Evolutionary conservation across 2,329 filamentous ascomycete species (phyloP), one percentile per base, ranked within the genome.

Genomic region (Phyllosticta ampelicida): DNA sequence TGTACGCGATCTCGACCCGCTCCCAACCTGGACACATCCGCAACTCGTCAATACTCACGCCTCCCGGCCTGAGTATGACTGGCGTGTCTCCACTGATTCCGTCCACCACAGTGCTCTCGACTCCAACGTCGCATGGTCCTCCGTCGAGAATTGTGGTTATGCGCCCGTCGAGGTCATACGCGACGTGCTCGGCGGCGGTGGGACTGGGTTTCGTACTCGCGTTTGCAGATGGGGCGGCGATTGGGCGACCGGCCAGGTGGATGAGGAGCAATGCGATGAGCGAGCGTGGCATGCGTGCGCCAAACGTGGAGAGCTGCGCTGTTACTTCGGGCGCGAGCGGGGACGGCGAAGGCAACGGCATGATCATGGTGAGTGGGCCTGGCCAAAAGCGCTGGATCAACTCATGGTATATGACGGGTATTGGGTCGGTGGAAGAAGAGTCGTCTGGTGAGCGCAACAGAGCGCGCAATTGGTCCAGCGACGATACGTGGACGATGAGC

Each of bases 71-170:
- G 30, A 99, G 76, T 30, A 99, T 83, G 2, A 86, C 82, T 0
- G 94, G 94, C 6, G 92, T 91, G 53, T 81, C 74, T 60, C 84
- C 89, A 60, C 84, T 89, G 13, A 97, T 75, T 0, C 94, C 94
- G 67, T 97, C 94, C 0, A 99, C 90, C 1, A 99, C 94, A 0
- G 94, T 99, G 69, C 90, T 96, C 74, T 99, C 94, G 0, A 99
- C 90, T 1, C 94, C 94, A 10, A 99, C 90, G 19, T 81, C 79
- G 66, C 91, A 97, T 0, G 85, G 75, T 0, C 94, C 94, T 2
- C 92, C 94, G 64, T 99, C 92, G 0, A 99, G 76, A 59, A 99
- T 94, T 5, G 92, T 77, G 65, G 88, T 84, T 63, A 99, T 95
- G 53, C 86, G 82, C 0, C 90, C 90, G 44, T 85, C 73, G 10